Evolutionary conservation across 1,284 basidiomycete species (phyloP).

Genomic region (Somion occarium): DNA sequence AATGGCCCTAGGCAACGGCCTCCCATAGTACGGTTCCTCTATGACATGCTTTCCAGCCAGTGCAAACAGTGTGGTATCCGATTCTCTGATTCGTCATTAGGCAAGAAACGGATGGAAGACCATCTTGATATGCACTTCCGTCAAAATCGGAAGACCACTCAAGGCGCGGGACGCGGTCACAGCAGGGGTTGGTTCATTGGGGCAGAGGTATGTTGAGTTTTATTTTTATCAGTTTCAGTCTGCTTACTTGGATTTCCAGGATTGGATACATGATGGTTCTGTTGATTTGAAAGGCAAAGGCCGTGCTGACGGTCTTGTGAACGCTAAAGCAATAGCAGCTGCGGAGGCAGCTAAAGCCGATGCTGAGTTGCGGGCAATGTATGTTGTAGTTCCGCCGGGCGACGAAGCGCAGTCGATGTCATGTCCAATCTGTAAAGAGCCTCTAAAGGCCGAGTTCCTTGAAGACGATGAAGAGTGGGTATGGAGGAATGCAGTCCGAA

Average conservation of each 20-base stretch:
- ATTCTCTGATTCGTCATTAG: slow-evolving; percentile 67
- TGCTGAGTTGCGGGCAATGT: slow-evolving; percentile 71
- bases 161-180: slow-evolving; percentile 82
- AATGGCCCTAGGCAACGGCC: slow-evolving; percentile 51
- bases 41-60: slow-evolving; percentile 71
- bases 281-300: slow-evolving; percentile 63
- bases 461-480: slow-evolving; percentile 99
- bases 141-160: slow-evolving; percentile 87
- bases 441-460: slow-evolving; percentile 86
- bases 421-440: slow-evolving; percentile 97
- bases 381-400: slow-evolving; percentile 84
- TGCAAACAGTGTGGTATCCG: slow-evolving; percentile 95
- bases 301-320: slow-evolving; percentile 45
- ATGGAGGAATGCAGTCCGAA: slow-evolving; percentile 87
- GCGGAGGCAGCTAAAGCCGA: slow-evolving; percentile 70
- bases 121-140: slow-evolving; percentile 98
- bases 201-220: slow-evolving; percentile 65
- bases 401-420: slow-evolving; percentile 76
- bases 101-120: slow-evolving; percentile 78
- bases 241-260: slow-evolving; percentile 40
- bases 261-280: slow-evolving; percentile 75
- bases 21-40: slow-evolving; percentile 61
- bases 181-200: slow-evolving; percentile 89
- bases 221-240: slow-evolving; percentile 7
- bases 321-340: slow-evolving; percentile 53